A percentile compares a stretch with the other conserved stretches of the same genome.
These are phyloP conservation scores for Fusarium chuoi DNA, from an alignment of 2,329 filamentous ascomycete species.

Conservation along the genomic window DNA sequence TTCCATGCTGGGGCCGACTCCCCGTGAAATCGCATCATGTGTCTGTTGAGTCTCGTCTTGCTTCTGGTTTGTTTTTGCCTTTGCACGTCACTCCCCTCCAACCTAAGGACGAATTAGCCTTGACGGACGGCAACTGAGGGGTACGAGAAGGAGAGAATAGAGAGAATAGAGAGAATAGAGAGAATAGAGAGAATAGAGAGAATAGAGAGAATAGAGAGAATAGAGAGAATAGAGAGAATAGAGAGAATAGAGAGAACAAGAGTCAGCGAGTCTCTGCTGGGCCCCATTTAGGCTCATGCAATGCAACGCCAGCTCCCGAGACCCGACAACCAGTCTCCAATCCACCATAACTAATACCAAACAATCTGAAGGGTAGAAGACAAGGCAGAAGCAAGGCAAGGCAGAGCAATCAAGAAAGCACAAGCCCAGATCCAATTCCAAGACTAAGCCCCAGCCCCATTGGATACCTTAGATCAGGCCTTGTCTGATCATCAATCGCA, in stretches of 20 bases:
- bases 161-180: no score
- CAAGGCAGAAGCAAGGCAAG: conserved; percentile 7
- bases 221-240: no score
- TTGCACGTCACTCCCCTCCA: conserved; percentile 34
- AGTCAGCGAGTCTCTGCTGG: conserved; percentile 1
- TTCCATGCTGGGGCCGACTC: conserved; percentile 32
- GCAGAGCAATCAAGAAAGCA: conserved; percentile 7
- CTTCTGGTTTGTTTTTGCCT: conserved; percentile 6
- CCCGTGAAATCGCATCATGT: conserved; percentile 33
- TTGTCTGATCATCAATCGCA: conserved; percentile 9
- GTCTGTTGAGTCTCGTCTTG: conserved; percentile 6
- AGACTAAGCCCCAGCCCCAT: conserved; percentile 18
- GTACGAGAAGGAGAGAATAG: conserved; percentile 12
- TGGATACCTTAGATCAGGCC: background rate
- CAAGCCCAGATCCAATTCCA: conserved; percentile 27
- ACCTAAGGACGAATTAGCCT: background rate
- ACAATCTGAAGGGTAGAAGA: conserved; percentile 20
- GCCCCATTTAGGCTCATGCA: conserved; percentile 34
- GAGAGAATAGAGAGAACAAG: conserved; percentile 29
- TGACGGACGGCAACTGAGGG: background rate
- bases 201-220: no score
- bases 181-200: no score
- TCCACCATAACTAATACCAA: conserved; percentile 39
- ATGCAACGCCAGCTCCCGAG: conserved; percentile 34
- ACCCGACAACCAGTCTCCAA: conserved; percentile 35